phyloP scores from a whole-genome alignment of 768 basidiomycete species.

The Mrakia blollopis region DNA sequence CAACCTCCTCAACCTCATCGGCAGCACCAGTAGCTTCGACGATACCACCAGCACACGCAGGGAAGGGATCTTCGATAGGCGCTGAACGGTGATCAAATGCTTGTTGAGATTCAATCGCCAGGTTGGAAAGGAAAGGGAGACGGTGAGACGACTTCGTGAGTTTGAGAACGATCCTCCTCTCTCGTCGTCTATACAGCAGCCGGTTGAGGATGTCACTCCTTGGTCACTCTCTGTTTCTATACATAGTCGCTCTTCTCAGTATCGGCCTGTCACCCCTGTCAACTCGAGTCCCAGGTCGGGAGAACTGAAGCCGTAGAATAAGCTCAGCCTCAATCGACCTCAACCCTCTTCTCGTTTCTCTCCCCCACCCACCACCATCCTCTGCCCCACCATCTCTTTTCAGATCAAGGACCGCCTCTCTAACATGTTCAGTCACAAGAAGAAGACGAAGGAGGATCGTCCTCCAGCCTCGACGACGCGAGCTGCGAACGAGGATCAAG shows the following conservation, averaged over 20 bases:
- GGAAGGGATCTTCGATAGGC: background rate
- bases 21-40: background rate
- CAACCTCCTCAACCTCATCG: background rate
- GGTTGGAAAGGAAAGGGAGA: background rate
- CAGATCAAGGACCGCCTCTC: background rate
- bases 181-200: too few species aligned
- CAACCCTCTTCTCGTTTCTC: too few species aligned
- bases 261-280: too few species aligned
- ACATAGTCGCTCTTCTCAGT: too few species aligned
- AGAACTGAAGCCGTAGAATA: too few species aligned
- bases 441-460: background rate
- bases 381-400: background rate
- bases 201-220: too few species aligned
- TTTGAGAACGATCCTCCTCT: too few species aligned
- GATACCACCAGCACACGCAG: constrained; percentile 3
- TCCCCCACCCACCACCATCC: background rate
- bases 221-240: too few species aligned
- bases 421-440: background rate
- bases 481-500: too few species aligned
- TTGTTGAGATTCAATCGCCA: background rate
- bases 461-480: background rate
- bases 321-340: too few species aligned
- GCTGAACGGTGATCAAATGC: background rate
- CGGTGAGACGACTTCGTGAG: too few species aligned
- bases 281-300: too few species aligned